Conservation (phyloP, 495 filamentous ascomycete species). For the Friedmanniomyces simplex region DNA sequence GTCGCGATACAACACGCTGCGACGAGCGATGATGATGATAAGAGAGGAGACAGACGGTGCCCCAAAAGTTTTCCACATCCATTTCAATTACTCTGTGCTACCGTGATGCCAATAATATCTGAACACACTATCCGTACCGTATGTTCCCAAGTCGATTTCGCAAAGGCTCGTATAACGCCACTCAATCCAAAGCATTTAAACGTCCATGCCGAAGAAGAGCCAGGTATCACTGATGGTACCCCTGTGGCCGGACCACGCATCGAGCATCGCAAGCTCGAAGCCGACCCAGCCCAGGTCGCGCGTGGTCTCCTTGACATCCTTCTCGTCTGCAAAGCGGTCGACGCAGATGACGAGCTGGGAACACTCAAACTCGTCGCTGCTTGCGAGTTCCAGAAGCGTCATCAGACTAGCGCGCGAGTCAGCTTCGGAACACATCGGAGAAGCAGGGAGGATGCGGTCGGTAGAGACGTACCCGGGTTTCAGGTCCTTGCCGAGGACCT, state of each 20-base stretch:
- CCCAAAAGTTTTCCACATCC: not conserved
- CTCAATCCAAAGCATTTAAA: slow-evolving; percentile 36
- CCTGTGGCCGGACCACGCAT: slow-evolving; percentile 50
- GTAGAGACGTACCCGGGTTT: slow-evolving; percentile 67
- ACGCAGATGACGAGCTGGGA: slow-evolving; percentile 70
- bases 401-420: slow-evolving; percentile 51
- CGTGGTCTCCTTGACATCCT: slow-evolving; percentile 50
- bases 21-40: not conserved
- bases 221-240: slow-evolving; percentile 59
- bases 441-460: not conserved
- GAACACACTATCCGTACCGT: not conserved
- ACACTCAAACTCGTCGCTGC: slow-evolving; percentile 57
- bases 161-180: too few relatives aligned
- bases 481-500: slow-evolving; percentile 58
- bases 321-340: slow-evolving; percentile 48
- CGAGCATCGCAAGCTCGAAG: slow-evolving; percentile 69
- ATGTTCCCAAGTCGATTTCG: not conserved
- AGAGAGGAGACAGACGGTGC: not conserved
- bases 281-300: slow-evolving; percentile 87
- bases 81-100: not conserved
- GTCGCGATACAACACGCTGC: not conserved
- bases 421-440: too few relatives aligned
- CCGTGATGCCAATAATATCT: not conserved
- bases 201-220: slow-evolving; percentile 78
- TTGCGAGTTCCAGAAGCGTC: slow-evolving; percentile 78